phyloP scores from a whole-genome alignment of 257 asterid species.

The Leonotis leonurus region DNA sequence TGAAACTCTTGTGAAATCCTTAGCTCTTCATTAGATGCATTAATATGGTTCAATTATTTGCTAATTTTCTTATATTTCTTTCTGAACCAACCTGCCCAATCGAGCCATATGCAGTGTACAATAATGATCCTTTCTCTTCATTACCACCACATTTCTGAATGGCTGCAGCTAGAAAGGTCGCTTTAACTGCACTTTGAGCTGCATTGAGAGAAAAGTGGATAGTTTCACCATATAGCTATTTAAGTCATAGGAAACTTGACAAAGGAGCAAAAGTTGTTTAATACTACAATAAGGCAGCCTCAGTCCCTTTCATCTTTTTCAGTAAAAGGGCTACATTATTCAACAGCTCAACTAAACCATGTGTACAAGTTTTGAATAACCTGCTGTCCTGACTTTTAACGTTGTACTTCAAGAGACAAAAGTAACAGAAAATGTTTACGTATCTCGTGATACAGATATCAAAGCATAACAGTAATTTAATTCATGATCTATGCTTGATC shows the following conservation, averaged over 20 bases:
- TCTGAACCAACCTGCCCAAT: slow-evolving; percentile 63
- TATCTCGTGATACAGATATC: slow-evolving; percentile 2
- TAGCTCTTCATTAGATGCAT: background rate
- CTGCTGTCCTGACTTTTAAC: background rate
- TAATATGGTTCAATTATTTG: background rate
- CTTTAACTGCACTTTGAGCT: slow-evolving; percentile 93
- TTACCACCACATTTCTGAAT: slow-evolving; percentile 93
- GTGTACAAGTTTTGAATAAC: background rate
- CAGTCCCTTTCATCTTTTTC: background rate
- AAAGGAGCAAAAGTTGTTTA: background rate
- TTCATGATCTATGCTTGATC: slow-evolving; percentile 3
- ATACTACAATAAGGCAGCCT: slow-evolving; percentile 7
- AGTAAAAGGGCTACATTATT: too few relatives aligned
- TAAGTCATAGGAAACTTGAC: background rate
- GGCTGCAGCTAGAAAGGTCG: slow-evolving; percentile 78
- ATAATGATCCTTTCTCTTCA: slow-evolving; percentile 67
- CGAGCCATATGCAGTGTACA: slow-evolving; percentile 86
- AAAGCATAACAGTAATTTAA: slow-evolving; percentile 2
- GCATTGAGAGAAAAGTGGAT: slow-evolving; percentile 23
- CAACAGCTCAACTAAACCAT: background rate
- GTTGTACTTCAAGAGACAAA: background rate
- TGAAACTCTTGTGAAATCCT: background rate
- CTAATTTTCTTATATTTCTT: background rate
- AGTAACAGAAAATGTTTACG: background rate
- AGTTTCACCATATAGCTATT: background rate